Evolutionary conservation across 352 stramenopile genomes (phyloP), one percentile per base, ranked within the genome.

Genomic region (Pythium apleroticum): DNA sequence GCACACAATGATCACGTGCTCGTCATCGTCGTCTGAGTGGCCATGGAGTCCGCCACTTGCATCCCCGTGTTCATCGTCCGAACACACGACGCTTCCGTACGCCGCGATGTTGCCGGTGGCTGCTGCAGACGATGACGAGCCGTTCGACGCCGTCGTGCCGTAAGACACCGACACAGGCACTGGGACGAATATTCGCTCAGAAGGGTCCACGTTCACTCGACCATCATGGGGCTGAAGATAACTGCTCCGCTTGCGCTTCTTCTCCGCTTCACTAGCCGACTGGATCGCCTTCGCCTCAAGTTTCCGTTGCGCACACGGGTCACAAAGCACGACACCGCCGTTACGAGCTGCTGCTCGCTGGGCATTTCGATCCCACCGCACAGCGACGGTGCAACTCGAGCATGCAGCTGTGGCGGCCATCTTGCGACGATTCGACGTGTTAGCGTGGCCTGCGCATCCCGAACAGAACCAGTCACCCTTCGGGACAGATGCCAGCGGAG

Each of bases 1-100:
- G 43, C 85, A 93, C n/a, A 92, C 66, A 20, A 93, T 85, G 17
- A 80, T 65, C 27, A 92, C 73, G 1, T 59, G 55, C 41, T 85
- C 71, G 20, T 74, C 70, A 19, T 70, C 74, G 66, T 84, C 74
- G 27, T 76, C 64, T 15, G 61, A 67, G 8, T 62, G 41, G 17
- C 43, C 43, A 27, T 50, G 19, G 11, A 27, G 15, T 5, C 37
- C 43, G 7, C 60, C 65, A 33, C 68, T 69, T n/a, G 60, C 28
- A 52, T 72, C 61, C n/a, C 71, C 69, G 15, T 59, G 66, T 63
- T 89, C 83, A 20, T 78, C 71, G 19, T 81, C 69, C 8, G 82
- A 83, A 24, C 69, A 77, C 24, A 85, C 20, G 2, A 89, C 25
- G 14, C 80, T 64, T 1, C 66, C 69, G 39, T 54, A 73, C 14